These are phyloP conservation scores for Yamadazyma olivae DNA, from an alignment of 805 yeast genomes.

Conservation along the genomic window DNA sequence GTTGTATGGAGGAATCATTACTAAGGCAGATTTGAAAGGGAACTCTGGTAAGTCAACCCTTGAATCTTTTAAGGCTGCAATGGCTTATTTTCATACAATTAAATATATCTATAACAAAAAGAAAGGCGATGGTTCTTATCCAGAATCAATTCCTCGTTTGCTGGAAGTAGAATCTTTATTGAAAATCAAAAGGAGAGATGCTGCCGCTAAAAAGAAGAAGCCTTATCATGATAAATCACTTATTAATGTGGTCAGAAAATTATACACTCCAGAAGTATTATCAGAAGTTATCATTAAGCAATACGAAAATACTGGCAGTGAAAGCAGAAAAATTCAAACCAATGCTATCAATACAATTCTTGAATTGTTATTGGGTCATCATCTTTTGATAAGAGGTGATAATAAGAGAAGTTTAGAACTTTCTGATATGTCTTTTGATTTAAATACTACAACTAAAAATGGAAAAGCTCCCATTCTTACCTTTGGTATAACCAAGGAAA, in stretches of 20 bases:
- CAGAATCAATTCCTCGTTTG: background rate
- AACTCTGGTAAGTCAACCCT: background rate
- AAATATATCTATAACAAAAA: too few relatives aligned
- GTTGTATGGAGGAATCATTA: background rate
- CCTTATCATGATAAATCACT: background rate
- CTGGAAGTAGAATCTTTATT: background rate
- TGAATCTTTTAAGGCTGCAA: background rate
- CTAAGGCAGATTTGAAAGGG: background rate
- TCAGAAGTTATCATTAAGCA: background rate
- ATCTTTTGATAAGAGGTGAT: slow-evolving; percentile 1
- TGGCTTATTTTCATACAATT: background rate
- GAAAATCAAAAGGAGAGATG: background rate
- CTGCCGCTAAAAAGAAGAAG: background rate
- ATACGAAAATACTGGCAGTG: background rate
- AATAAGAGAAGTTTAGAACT: slow-evolving; percentile 1
- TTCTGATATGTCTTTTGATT: background rate
- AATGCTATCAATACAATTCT: slow-evolving; percentile 2
- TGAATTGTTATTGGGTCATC: slow-evolving; percentile 3
- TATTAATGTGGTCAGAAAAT: background rate
- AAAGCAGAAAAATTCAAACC: background rate
- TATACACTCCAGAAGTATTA: background rate
- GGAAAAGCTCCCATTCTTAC: background rate
- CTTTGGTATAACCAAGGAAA: background rate
- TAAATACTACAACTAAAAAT: background rate
- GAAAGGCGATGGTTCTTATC: background rate